phyloP scores from a whole-genome alignment of 768 basidiomycete species.

The Suillus plorans region DNA sequence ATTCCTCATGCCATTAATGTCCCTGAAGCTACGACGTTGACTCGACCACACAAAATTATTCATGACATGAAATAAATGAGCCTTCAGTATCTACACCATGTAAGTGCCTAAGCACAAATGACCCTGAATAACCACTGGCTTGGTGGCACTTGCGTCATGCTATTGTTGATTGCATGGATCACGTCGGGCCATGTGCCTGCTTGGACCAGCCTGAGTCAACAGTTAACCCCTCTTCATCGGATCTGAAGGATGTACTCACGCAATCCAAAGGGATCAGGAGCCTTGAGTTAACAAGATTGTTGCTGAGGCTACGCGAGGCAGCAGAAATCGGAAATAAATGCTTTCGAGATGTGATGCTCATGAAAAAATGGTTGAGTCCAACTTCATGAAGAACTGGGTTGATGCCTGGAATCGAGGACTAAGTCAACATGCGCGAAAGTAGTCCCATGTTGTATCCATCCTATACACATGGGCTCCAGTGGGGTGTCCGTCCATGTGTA shows the following conservation, averaged over 20 bases:
- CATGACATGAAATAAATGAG: background rate
- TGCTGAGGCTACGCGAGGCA: background rate
- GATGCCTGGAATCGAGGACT: constrained; percentile 25
- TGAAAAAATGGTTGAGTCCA: constrained; percentile 1
- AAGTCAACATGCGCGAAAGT: no score
- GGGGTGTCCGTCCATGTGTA: background rate
- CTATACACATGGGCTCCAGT: background rate
- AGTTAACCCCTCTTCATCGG: constrained; percentile 2
- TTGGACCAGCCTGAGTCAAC: no score
- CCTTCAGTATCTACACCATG: background rate
- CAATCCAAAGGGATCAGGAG: constrained; percentile 23
- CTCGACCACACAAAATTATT: background rate
- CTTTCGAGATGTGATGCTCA: constrained; percentile 16
- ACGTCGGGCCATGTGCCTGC: constrained; percentile 45
- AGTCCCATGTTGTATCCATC: no score
- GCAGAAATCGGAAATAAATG: no score
- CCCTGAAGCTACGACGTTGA: no score
- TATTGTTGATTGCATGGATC: constrained; percentile 89
- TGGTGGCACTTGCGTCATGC: constrained; percentile 36
- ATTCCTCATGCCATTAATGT: no score
- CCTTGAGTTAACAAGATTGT: constrained; percentile 26
- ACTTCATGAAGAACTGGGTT: constrained; percentile 27
- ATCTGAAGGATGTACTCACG: constrained; percentile 18
- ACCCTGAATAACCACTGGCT: no score
- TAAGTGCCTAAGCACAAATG: background rate